Evolutionary conservation across 345 rosid genomes (phyloP).

Genomic region (Gossypium bickii): DNA sequence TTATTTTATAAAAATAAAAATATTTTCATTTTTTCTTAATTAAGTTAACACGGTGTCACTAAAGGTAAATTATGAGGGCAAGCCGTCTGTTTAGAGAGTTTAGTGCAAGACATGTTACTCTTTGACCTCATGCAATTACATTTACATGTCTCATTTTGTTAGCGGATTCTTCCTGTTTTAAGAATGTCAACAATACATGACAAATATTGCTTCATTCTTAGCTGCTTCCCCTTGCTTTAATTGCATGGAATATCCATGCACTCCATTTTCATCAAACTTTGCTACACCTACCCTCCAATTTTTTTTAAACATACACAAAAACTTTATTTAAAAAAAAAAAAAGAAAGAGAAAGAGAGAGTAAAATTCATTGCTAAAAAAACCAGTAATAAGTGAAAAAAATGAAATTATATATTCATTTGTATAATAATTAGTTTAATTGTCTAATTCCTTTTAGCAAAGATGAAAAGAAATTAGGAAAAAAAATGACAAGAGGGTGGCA

Average conservation of each 20-base stretch:
- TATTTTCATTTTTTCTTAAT: no score
- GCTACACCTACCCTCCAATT: neutral
- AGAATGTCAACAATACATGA: slow-evolving; percentile 32
- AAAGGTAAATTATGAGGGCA: no score
- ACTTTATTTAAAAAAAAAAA: no score
- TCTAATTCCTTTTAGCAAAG: slow-evolving; percentile 26
- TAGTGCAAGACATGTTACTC: slow-evolving; percentile 21
- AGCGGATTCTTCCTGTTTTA: slow-evolving; percentile 25
- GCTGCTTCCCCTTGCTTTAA: neutral
- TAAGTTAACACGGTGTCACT: no score
- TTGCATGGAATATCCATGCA: slow-evolving; percentile 2
- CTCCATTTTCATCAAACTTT: no score
- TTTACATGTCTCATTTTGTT: slow-evolving; percentile 9
- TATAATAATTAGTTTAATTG: slow-evolving; percentile 1
- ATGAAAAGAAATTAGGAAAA: neutral
- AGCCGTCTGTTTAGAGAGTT: neutral
- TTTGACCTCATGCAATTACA: slow-evolving; percentile 20
- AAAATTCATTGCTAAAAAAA: no score
- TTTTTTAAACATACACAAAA: no score
- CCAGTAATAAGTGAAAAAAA: neutral
- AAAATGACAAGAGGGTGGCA: slow-evolving; percentile 35
- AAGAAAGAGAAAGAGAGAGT: no score
- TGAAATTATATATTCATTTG: no score
- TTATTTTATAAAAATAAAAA: no score
- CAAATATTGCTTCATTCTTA: slow-evolving; percentile 14